Percentiles rank a stretch among this genome's conserved stretches.
Conservation (phyloP, 2,329 filamentous ascomycete genomes). For the Biscogniauxia marginata region DNA sequence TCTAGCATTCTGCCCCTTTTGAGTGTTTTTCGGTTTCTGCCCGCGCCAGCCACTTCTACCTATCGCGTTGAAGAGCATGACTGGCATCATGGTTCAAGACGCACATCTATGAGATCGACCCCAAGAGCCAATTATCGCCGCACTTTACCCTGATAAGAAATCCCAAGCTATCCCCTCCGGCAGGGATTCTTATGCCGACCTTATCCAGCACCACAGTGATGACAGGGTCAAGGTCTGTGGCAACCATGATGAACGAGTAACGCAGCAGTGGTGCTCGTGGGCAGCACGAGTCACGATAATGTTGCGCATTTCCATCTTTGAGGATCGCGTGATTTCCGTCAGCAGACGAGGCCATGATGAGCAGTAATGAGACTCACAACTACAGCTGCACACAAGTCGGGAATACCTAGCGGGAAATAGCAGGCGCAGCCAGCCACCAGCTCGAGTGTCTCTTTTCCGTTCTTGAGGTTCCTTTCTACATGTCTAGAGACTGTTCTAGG, state of each 20-base stretch:
- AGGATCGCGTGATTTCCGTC: not conserved
- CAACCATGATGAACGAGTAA: not conserved
- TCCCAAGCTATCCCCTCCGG: not conserved
- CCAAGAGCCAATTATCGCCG: not conserved
- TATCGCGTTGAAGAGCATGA: not conserved
- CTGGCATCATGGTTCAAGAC: not conserved
- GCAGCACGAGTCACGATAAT: not conserved
- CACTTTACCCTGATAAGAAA: not conserved
- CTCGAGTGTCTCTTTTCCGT: not conserved
- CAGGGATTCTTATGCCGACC: not conserved
- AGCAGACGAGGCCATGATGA: not conserved
- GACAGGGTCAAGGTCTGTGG: not conserved
- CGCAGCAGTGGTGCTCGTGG: not conserved
- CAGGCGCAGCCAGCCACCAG: no score
- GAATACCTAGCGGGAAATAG: no score
- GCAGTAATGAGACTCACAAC: not conserved
- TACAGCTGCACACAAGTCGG: not conserved
- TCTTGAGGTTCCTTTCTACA: not conserved
- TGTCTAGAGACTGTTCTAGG: not conserved
- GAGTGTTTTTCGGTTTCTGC: not conserved
- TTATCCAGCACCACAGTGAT: not conserved
- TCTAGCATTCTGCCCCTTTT: not conserved
- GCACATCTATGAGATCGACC: not conserved
- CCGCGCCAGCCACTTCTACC: not conserved
- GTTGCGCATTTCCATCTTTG: not conserved